A percentile compares a stretch with the other conserved stretches of the same genome.
phyloP scores from a whole-genome alignment of 176 grass and related monocot genomes.

The Lolium rigidum region DNA sequence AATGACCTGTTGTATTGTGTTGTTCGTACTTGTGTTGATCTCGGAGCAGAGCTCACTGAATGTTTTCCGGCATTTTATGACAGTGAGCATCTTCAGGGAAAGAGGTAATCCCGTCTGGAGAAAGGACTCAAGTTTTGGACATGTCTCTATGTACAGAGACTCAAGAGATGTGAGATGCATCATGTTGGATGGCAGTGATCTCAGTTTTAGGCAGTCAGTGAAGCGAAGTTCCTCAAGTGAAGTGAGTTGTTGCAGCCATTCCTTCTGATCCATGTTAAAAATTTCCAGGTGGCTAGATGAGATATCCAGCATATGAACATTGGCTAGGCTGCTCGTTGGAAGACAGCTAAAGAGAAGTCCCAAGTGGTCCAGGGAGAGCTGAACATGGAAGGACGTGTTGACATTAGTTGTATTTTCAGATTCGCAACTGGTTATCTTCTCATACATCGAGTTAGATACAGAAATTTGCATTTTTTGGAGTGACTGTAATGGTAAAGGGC shows the following conservation, averaged over 20 bases:
- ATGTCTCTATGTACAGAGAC: constrained; percentile 3
- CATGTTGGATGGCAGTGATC: constrained; percentile 33
- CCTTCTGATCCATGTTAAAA: constrained; percentile 30
- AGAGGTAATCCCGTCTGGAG: not conserved
- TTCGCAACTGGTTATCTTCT: not conserved
- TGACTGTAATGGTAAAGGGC: constrained; percentile 15
- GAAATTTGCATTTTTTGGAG: constrained; percentile 8
- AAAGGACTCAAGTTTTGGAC: constrained; percentile 11
- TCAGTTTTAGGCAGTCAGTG: constrained; percentile 10
- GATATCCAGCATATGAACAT: not conserved
- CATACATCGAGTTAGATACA: not conserved
- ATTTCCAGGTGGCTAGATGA: constrained; percentile 7
- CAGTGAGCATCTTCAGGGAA: constrained; percentile 27
- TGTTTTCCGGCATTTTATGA: not conserved
- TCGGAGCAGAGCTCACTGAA: constrained; percentile 2
- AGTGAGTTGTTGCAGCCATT: constrained; percentile 44
- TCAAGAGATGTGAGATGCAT: constrained; percentile 10
- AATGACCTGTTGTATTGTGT: not conserved
- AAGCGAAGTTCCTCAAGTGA: constrained; percentile 39
- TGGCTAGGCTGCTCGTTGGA: not conserved
- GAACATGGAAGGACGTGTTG: not conserved
- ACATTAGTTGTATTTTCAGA: not conserved
- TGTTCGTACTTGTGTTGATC: not conserved
- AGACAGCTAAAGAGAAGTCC: constrained; percentile 11
- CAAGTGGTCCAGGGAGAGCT: constrained; percentile 5